These are phyloP conservation scores for Fabrea salina DNA, from an alignment of 169 alveolate species.

Conservation along the genomic window DNA sequence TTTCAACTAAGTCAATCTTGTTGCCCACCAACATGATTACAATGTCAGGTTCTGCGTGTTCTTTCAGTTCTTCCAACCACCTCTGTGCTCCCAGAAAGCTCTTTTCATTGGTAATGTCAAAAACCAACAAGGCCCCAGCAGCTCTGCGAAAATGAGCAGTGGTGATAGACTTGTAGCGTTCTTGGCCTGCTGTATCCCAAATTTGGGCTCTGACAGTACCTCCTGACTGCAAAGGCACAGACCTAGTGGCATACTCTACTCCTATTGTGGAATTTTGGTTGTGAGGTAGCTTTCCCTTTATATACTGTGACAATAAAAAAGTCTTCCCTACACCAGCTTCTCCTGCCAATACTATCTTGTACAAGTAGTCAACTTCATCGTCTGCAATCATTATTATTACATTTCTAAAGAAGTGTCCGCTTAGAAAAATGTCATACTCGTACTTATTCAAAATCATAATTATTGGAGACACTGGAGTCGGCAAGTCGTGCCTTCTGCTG, in stretches of 20 bases:
- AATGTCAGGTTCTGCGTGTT: conserved; percentile 81
- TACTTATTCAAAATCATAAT: conserved; percentile 76
- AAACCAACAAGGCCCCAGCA: conserved; percentile 95
- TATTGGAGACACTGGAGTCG: conserved; percentile 84
- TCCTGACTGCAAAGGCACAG: too few species aligned
- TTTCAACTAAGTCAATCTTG: conserved; percentile 78
- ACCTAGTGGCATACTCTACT: conserved; percentile 98
- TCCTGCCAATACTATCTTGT: conserved; percentile 92
- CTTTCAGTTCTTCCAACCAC: conserved; percentile 80
- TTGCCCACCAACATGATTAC: conserved; percentile 82
- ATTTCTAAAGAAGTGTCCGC: too few species aligned
- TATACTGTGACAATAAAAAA: conserved; percentile 90
- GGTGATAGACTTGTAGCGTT: conserved; percentile 90
- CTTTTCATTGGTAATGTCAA: conserved; percentile 89
- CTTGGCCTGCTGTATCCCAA: too few species aligned
- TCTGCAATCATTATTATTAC: too few species aligned
- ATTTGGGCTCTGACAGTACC: conserved; percentile 93
- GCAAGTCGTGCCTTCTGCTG: conserved; percentile 73
- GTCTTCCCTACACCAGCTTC: conserved; percentile 98
- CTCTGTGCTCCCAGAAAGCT: conserved; percentile 85
- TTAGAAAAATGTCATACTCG: conserved; percentile 65
- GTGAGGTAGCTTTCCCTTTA: conserved; percentile 93
- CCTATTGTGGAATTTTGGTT: conserved; percentile 96
- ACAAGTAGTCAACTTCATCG: conserved; percentile 85
- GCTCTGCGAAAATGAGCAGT: conserved; percentile 93